A percentile compares a stretch with the other conserved stretches of the same genome.
Evolutionary conservation across 257 asterid species (phyloP).

Genomic region (Primulina eburnea): DNA sequence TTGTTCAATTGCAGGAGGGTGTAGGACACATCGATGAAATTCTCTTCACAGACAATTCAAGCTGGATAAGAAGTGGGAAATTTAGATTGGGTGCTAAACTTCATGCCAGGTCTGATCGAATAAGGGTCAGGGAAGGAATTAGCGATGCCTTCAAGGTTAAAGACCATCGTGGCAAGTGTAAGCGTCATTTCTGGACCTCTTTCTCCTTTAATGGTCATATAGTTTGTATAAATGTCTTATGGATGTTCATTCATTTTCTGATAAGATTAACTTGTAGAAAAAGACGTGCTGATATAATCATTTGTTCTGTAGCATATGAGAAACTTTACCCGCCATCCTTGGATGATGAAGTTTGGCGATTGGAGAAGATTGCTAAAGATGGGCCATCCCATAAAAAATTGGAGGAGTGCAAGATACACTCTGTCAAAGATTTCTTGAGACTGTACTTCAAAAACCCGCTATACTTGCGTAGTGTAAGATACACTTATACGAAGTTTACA

Average conservation of each 20-base stretch:
- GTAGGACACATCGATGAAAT: constrained; percentile 62
- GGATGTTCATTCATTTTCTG: not conserved
- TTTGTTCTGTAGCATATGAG: constrained; percentile 54
- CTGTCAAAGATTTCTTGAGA: constrained; percentile 63
- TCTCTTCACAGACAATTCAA: constrained; percentile 78
- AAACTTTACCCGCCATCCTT: constrained; percentile 68
- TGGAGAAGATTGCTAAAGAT: constrained; percentile 74
- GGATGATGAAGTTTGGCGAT: constrained; percentile 76
- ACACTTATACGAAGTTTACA: not conserved
- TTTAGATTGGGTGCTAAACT: constrained; percentile 65
- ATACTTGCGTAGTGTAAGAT: constrained; percentile 62
- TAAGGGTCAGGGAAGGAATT: constrained; percentile 61
- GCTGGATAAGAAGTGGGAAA: constrained; percentile 82
- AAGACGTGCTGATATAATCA: constrained; percentile 6
- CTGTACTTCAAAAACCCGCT: constrained; percentile 36
- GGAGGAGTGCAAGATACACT: constrained; percentile 26
- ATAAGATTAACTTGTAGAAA: not conserved
- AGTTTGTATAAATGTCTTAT: too few species aligned
- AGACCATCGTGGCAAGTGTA: constrained; percentile 91
- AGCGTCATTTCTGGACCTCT: constrained; percentile 24
- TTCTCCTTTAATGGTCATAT: too few species aligned
- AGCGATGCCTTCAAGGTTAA: constrained; percentile 72
- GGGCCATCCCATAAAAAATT: constrained; percentile 60
- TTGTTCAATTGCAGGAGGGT: constrained; percentile 55
- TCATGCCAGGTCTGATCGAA: constrained; percentile 27